A percentile compares a stretch with the other conserved stretches of the same genome.
Evolutionary conservation across 805 yeast species (phyloP).

Genomic region (Candida rishiriensis): DNA sequence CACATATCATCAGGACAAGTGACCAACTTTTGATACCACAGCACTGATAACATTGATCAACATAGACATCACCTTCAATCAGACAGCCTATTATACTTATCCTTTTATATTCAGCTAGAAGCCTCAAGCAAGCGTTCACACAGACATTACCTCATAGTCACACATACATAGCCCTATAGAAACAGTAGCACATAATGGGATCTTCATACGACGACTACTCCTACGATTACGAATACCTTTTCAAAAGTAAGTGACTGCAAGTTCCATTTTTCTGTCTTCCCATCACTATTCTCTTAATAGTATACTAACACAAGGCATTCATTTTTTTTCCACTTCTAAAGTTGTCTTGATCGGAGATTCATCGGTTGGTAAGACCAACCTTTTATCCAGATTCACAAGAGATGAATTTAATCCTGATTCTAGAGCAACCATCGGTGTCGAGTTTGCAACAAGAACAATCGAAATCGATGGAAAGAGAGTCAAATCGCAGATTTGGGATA

Average conservation of each 20-base stretch:
- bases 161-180: no score
- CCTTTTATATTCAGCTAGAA: no score
- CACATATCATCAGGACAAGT: no score
- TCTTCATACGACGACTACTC: slow-evolving; percentile 43
- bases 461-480: slow-evolving; percentile 80
- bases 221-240: slow-evolving; percentile 84
- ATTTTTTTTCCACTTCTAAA: slow-evolving; percentile 9
- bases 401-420: slow-evolving; percentile 94
- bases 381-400: slow-evolving; percentile 88
- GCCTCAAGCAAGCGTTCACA: no score
- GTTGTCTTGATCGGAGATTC: slow-evolving; percentile 96
- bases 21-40: no score
- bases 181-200: no score
- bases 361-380: slow-evolving; percentile 94
- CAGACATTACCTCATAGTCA: no score
- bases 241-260: slow-evolving; percentile 51
- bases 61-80: no score
- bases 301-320: slow-evolving; percentile 8
- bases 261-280: background rate
- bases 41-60: no score
- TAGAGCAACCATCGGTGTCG: slow-evolving; percentile 95
- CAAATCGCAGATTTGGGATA: slow-evolving; percentile 95
- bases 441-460: slow-evolving; percentile 93
- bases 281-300: background rate
- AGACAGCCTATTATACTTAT: no score